Base-by-base conservation (phyloP, 352 stramenopile species). In the Globisporangium abappressorium region DNA sequence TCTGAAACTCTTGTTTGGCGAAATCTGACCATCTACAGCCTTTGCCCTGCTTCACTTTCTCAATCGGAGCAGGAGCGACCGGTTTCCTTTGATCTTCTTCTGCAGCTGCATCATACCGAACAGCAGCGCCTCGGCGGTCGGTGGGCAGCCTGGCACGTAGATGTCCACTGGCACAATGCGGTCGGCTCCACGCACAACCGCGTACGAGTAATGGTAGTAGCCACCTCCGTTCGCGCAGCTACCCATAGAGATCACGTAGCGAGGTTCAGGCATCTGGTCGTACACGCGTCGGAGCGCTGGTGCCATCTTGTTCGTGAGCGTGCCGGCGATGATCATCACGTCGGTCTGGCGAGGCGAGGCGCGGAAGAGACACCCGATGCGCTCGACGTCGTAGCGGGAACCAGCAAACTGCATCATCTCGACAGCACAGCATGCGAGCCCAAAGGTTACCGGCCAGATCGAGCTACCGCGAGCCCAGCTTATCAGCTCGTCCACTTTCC, bases 281-380 rank as follows among this genome's bases (percentile, higher is more conserved):
- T 99, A 99, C 47, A 99, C 89, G 55, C 88, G 87, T 53, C 97
- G 89, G 11, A 99, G 85, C 8, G 97, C 98, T 0, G 98, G 97
- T n/a, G 97, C 97, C 97, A 99, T 99, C 80, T 99, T 99, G 89
- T 99, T 99, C 66, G 97, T 99, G 26, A 99, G 78, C 24, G 97
- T 99, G 5, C 98, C 97, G 18, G 98, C 97, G n/a, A 99, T 97
- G 84, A 99, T 98, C 98, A 99, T 99, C 6, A 99, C 95, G 82
- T 99, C 98, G 3, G 94, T 98, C 75, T 98, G 94, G 71, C 95
- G 89, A 9, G 92, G 92, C 49, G 85, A 94, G 0, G 97, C 97
- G 71, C 97, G 96, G 73, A 99, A 99, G 14, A 99, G 94, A 92
- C 99, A 99, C 38, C 98, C 98, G 72, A 99, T 98, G 56, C 98